phyloP scores from a whole-genome alignment of 345 rosid species.

The Acer negundo region DNA sequence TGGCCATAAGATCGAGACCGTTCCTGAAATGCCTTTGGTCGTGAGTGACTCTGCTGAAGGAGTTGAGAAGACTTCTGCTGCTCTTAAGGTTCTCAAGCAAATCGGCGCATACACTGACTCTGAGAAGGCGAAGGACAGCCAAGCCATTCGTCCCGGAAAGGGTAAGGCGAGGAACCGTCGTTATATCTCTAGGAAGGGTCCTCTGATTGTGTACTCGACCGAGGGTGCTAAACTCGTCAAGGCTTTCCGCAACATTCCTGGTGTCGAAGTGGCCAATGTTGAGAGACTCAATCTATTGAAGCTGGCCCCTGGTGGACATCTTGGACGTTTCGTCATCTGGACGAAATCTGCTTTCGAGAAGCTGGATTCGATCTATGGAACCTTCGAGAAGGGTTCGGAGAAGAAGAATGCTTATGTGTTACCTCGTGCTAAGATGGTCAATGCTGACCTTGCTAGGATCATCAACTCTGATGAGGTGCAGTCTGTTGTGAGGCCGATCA shows the following conservation, averaged over 20 bases:
- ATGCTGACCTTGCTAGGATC: slow-evolving; percentile 88
- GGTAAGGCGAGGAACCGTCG: slow-evolving; percentile 92
- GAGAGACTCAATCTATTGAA: slow-evolving; percentile 81
- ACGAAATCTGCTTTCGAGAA: slow-evolving; percentile 94
- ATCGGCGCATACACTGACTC: slow-evolving; percentile 87
- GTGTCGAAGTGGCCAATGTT: slow-evolving; percentile 87
- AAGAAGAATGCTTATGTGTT: slow-evolving; percentile 89
- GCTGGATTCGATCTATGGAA: slow-evolving; percentile 84
- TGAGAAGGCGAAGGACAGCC: slow-evolving; percentile 88
- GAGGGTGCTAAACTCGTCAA: slow-evolving; percentile 89
- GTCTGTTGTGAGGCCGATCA: slow-evolving; percentile 82
- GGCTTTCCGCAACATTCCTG: slow-evolving; percentile 92
- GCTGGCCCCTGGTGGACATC: slow-evolving; percentile 97
- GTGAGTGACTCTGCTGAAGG: slow-evolving; percentile 69
- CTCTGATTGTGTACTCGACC: slow-evolving; percentile 73
- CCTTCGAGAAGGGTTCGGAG: slow-evolving; percentile 79
- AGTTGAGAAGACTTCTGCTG: slow-evolving; percentile 80
- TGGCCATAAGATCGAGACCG: slow-evolving; percentile 80
- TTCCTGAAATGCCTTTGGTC: slow-evolving; percentile 88
- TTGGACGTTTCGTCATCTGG: slow-evolving; percentile 94
- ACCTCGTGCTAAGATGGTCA: slow-evolving; percentile 94
- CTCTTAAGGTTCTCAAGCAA: slow-evolving; percentile 79
- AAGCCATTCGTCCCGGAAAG: slow-evolving; percentile 82
- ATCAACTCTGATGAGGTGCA: slow-evolving; percentile 97
- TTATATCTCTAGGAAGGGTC: slow-evolving; percentile 87